Conservation (phyloP, 2,329 filamentous ascomycete species). For the Hypocrella siamensis region DNA sequence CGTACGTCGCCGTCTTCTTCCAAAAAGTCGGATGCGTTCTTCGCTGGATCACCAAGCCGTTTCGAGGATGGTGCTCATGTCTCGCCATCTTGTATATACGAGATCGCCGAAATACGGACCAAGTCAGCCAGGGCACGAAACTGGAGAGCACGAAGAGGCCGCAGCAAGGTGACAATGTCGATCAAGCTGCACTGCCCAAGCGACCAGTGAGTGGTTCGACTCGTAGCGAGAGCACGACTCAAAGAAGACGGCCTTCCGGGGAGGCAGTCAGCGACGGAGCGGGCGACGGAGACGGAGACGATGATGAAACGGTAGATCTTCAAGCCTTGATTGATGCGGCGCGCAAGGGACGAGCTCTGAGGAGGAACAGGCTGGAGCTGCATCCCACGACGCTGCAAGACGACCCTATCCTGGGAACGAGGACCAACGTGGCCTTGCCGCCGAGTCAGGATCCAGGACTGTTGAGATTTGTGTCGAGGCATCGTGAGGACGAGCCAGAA, state of each 20-base stretch:
- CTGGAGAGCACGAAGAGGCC: too few species aligned
- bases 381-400: slow-evolving; percentile 23
- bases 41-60: slow-evolving; percentile 8
- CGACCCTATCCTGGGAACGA: slow-evolving; percentile 19
- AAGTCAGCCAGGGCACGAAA: slow-evolving; percentile 6
- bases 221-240: slow-evolving; percentile 1
- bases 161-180: neutral
- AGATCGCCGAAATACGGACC: slow-evolving; percentile 9
- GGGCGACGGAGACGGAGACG: slow-evolving; percentile 1
- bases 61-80: slow-evolving; percentile 7
- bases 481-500: slow-evolving; percentile 2
- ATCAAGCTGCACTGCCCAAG: neutral
- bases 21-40: slow-evolving; percentile 7
- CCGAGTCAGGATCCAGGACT: slow-evolving; percentile 23
- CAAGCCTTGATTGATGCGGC: slow-evolving; percentile 15
- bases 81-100: slow-evolving; percentile 8
- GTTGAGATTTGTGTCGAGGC: slow-evolving; percentile 11
- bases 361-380: slow-evolving; percentile 19
- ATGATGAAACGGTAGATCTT: slow-evolving; percentile 12
- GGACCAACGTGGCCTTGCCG: slow-evolving; percentile 14
- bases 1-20: slow-evolving; percentile 14
- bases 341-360: slow-evolving; percentile 10
- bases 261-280: neutral
- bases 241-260: slow-evolving; percentile 1
- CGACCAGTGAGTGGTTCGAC: slow-evolving; percentile 3